These are phyloP conservation scores for Exophiala sideris DNA, from an alignment of 2,329 filamentous ascomycete genomes.

Conservation along the genomic window DNA sequence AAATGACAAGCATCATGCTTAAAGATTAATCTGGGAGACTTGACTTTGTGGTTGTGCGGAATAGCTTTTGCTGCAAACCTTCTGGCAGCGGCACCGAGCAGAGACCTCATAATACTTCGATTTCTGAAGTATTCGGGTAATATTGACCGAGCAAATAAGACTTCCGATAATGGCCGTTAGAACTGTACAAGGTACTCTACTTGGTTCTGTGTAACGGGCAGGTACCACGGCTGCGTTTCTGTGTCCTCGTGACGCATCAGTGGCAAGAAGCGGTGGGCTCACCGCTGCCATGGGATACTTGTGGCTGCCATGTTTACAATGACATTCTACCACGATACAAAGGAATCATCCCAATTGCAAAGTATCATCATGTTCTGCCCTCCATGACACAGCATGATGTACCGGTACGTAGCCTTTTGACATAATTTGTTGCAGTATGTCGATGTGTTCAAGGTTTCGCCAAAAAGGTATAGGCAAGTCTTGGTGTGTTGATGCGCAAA, in stretches of 20 bases:
- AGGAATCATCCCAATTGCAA: neutral
- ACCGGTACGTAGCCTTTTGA: too few relatives aligned
- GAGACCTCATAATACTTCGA: too few relatives aligned
- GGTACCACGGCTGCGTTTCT: slow-evolving; percentile 10
- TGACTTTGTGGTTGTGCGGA: neutral
- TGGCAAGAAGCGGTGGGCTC: slow-evolving; percentile 20
- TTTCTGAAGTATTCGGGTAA: too few relatives aligned
- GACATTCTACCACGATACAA: neutral
- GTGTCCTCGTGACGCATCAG: slow-evolving; percentile 1
- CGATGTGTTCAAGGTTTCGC: too few relatives aligned
- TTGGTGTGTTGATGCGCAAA: neutral
- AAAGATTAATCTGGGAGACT: neutral
- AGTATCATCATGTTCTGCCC: too few relatives aligned
- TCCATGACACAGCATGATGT: too few relatives aligned
- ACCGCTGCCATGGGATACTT: slow-evolving; percentile 15
- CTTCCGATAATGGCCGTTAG: too few relatives aligned
- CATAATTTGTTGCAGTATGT: too few relatives aligned
- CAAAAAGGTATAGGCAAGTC: too few relatives aligned
- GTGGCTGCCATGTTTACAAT: slow-evolving; percentile 17
- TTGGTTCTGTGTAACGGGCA: neutral
- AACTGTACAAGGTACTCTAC: neutral
- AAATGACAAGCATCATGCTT: neutral
- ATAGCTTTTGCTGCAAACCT: neutral
- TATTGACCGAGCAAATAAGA: too few relatives aligned
- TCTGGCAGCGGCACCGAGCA: too few relatives aligned